These are phyloP conservation scores for Acanthamoeba castellanii DNA, from an alignment of 208 protist species.

Conservation along the genomic window DNA sequence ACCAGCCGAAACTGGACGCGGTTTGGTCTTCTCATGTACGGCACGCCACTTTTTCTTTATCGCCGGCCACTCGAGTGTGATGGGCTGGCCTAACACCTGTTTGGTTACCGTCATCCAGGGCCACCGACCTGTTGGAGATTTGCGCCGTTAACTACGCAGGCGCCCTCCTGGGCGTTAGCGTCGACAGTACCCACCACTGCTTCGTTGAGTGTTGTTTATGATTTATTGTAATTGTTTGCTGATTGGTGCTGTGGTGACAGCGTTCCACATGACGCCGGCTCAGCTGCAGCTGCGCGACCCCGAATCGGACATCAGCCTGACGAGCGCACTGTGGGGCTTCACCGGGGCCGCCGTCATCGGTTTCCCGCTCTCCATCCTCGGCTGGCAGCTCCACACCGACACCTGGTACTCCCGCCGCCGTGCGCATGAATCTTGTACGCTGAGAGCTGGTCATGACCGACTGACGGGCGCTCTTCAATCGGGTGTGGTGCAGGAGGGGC, in stretches of 20 bases:
- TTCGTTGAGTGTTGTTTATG: too few species aligned
- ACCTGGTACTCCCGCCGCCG: not conserved
- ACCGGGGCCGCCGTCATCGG: not conserved
- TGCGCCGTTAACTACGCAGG: too few species aligned
- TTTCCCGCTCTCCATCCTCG: not conserved
- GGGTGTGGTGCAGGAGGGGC: constrained; percentile 10
- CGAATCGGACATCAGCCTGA: not conserved
- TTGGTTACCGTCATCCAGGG: too few species aligned
- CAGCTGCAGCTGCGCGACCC: not conserved
- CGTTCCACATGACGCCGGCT: not conserved
- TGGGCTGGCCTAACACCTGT: too few species aligned
- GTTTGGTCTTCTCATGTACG: not conserved
- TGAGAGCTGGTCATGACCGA: too few species aligned
- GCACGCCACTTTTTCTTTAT: too few species aligned
- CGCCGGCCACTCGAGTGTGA: too few species aligned
- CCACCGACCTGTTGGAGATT: too few species aligned
- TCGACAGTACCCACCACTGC: too few species aligned
- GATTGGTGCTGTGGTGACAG: too few species aligned
- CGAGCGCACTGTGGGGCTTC: not conserved
- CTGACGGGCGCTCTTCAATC: too few species aligned
- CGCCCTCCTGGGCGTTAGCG: too few species aligned
- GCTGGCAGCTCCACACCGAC: not conserved
- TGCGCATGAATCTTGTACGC: not conserved
- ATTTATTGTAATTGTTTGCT: not conserved
- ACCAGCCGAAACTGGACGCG: not conserved